Evolutionary conservation across 108 stramenopile species (phyloP), one percentile per base, ranked within the genome.

Genomic region (Thalassiosira profunda): DNA sequence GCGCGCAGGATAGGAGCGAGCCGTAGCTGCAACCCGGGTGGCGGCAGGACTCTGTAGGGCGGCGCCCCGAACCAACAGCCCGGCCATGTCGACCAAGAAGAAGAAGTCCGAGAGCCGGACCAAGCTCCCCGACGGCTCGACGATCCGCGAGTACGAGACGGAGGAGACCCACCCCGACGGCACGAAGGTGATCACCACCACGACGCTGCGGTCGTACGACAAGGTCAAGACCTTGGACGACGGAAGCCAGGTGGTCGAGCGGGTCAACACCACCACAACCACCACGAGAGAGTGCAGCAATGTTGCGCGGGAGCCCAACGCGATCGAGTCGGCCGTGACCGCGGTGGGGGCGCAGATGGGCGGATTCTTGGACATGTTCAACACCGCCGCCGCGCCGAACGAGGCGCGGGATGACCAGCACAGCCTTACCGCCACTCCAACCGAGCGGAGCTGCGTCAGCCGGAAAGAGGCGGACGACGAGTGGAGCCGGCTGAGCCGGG

Each of bases 101-200:
- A 58, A 58, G 58, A 58, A 58, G 0, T 58, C 58, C 24, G 43
- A 40, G 1, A 38, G 20, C 7, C 17, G 28, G 9, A 23, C 58
- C 4, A 42, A 21, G 4, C 58, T 58, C 40, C 36, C 58, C 20
- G 58, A 58, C 58, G 58, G 58, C 25, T 37, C 58, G 0, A 21
- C 41, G 21, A 17, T 58, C 58, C 41, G 43, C 26, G 37, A 38
- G 15, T 38, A 58, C 38, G 37, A 34, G 25, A 42, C 43, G 31
- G 58, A 58, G 37, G 58, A 58, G 30, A 58, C 58, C 18, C 37
- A 58, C 18, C 24, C 38, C 38, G 58, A 58, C 17, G 58, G 58
- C 4, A 34, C 58, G 20, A 24, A 17, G n/a, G n/a, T n/a, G 14
- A 58, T 42, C 40, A 25, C 43, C 38, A 58, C 58, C 38, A 58